These are phyloP conservation scores for Pseudogymnoascus sp. DNA, from an alignment of 2,329 filamentous ascomycete species.

Conservation along the genomic window DNA sequence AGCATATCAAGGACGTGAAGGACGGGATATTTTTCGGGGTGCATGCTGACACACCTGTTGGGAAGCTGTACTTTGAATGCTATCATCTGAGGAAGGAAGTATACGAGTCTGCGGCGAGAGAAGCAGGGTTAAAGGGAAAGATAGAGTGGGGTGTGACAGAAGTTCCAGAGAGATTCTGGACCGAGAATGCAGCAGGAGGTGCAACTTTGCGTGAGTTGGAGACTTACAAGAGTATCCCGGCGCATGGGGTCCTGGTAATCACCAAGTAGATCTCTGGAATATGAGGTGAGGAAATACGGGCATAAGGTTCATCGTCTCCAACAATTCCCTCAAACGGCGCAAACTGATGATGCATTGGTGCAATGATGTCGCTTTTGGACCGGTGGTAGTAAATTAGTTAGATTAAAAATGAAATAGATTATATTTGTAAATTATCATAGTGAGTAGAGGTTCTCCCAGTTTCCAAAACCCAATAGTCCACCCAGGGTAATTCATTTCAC, in stretches of 20 bases:
- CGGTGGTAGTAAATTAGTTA: neutral
- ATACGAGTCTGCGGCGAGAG: conserved; percentile 26
- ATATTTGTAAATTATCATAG: neutral
- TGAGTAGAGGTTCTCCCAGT: neutral
- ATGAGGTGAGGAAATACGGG: neutral
- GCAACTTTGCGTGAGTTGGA: conserved; percentile 23
- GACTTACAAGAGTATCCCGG: conserved; percentile 21
- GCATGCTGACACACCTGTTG: conserved; percentile 17
- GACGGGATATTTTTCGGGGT: conserved; percentile 20
- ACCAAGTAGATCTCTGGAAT: conserved; percentile 15
- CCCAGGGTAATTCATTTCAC: neutral
- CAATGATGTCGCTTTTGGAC: neutral
- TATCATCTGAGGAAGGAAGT: conserved; percentile 27
- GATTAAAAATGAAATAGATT: neutral
- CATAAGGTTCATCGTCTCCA: neutral
- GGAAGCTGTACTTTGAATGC: conserved; percentile 22
- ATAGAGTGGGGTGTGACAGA: conserved; percentile 23
- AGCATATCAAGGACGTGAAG: conserved; percentile 18
- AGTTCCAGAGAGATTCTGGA: conserved; percentile 21
- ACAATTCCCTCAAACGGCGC: neutral
- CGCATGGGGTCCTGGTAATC: conserved; percentile 23
- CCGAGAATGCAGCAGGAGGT: conserved; percentile 19
- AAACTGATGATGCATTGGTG: too few species aligned
- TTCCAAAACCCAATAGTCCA: neutral
- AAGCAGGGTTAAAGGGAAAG: conserved; percentile 24